Evolutionary conservation across 257 asterid species (phyloP), one percentile per base, ranked within the genome.

Genomic region (Penstemon barbatus): DNA sequence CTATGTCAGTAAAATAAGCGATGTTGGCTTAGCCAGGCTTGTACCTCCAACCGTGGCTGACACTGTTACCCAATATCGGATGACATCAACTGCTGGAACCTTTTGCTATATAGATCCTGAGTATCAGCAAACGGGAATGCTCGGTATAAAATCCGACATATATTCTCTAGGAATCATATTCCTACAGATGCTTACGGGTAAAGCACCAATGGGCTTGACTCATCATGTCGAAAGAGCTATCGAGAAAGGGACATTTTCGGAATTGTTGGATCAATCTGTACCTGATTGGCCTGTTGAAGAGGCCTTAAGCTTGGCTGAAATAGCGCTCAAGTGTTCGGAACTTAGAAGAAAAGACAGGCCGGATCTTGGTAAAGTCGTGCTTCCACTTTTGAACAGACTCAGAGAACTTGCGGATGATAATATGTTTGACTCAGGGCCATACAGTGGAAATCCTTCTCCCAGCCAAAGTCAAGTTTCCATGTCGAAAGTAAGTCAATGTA

Each of bases 391-490:
- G 46, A 45, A 77, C 45, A 72, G n/a, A 64, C 75, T 77, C 46
- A 72, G 78, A 68, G 61, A 41, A 37, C 63, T 72, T 42, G 81
- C 81, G 2, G 72, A 68, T 12, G 75, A 72, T 25, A 25, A 25
- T 25, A 40, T 68, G 62, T 63, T 74, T 11, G 64, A 61, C 51
- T 41, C 77, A 7, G 55, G 56, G 51, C 67, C 77, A 0, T 75
- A 46, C 66, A 49, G 52, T 57, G 53, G 77, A 33, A 81, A 51
- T 59, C 75, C 67, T 69, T 80, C 89, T 0, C 79, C 88, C 48
- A 61, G 63, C 76, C 78, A 73, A 8, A 86, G 90, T 70, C 92
- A 86, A 78, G 87, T 81, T 79, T 86, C 92, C 65, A 15, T 88
- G 45, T 82, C 93, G 39, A 81, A 73, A 60, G 92, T 87, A 83